These are phyloP conservation scores for Solanum chmielewskii DNA, from an alignment of 257 asterid species.

Conservation along the genomic window DNA sequence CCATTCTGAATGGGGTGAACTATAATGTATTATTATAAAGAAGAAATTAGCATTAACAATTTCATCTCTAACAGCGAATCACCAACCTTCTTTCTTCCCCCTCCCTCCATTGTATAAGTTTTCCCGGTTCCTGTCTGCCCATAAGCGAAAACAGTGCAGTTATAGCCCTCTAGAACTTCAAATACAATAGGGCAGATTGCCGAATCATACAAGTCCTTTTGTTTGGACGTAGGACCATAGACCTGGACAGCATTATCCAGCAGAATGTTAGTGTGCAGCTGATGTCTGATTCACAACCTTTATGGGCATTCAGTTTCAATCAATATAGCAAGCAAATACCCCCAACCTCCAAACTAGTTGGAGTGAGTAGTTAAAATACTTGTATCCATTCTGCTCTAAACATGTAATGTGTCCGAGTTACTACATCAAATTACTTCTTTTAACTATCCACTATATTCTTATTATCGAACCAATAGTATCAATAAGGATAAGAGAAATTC, in stretches of 20 bases:
- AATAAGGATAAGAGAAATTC: not conserved
- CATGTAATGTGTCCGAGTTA: not conserved
- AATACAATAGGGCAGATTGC: constrained; percentile 81
- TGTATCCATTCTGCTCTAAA: not conserved
- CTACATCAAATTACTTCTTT: not conserved
- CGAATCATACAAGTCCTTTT: constrained; percentile 82
- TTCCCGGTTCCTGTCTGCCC: constrained; percentile 99
- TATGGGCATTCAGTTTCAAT: not conserved
- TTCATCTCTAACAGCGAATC: not conserved
- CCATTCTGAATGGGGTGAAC: constrained; percentile 58
- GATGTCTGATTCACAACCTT: not conserved
- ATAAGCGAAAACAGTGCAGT: constrained; percentile 97
- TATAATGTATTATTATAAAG: not conserved
- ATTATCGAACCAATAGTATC: not conserved
- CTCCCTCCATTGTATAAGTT: constrained; percentile 99
- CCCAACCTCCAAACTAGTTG: not conserved
- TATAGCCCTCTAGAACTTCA: constrained; percentile 96
- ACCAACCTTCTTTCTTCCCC: constrained; percentile 81
- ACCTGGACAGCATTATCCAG: constrained; percentile 37
- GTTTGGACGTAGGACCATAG: constrained; percentile 86
- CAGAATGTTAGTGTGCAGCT: not conserved
- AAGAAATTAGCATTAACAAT: not conserved
- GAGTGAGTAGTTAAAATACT: not conserved
- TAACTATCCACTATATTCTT: not conserved
- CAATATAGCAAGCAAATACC: not conserved